These are phyloP conservation scores for Chaetomium olivaceum DNA, from an alignment of 2,329 filamentous ascomycete genomes.

Conservation along the genomic window DNA sequence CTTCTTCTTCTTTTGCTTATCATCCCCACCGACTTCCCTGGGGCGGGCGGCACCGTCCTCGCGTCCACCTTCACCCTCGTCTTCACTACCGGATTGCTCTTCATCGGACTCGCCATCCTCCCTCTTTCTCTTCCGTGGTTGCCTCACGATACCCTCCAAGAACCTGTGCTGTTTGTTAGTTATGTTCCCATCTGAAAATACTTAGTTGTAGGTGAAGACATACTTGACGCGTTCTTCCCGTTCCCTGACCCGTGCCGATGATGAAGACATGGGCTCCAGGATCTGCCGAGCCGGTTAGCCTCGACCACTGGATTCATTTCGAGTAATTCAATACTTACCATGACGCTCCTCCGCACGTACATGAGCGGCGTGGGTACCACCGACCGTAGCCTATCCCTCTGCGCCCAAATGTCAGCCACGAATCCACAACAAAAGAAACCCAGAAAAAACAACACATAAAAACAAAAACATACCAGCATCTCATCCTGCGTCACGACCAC, in stretches of 20 bases:
- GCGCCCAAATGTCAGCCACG: constrained; percentile 22
- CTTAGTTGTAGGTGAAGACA: not conserved
- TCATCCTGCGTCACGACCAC: constrained; percentile 75
- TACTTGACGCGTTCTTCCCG: constrained; percentile 72
- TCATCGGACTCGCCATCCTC: constrained; percentile 41
- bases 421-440: constrained; percentile 39
- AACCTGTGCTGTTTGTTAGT: constrained; percentile 27
- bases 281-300: constrained; percentile 54
- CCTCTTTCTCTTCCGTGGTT: constrained; percentile 53
- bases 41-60: constrained; percentile 32
- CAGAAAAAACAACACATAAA: not conserved
- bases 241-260: constrained; percentile 63
- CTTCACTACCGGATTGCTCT: constrained; percentile 39
- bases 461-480: constrained; percentile 42
- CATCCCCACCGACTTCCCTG: constrained; percentile 31
- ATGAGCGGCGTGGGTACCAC: constrained; percentile 58
- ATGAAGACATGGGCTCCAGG: constrained; percentile 57
- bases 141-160: constrained; percentile 40
- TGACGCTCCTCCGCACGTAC: constrained; percentile 76
- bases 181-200: not conserved
- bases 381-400: constrained; percentile 32
- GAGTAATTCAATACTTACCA: constrained; percentile 42
- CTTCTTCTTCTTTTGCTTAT: constrained; percentile 38
- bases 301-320: constrained; percentile 36
- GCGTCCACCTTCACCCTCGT: constrained; percentile 43